Conservation (phyloP, 2,329 filamentous ascomycete genomes). For the Myriosclerotinia scirpicola region DNA sequence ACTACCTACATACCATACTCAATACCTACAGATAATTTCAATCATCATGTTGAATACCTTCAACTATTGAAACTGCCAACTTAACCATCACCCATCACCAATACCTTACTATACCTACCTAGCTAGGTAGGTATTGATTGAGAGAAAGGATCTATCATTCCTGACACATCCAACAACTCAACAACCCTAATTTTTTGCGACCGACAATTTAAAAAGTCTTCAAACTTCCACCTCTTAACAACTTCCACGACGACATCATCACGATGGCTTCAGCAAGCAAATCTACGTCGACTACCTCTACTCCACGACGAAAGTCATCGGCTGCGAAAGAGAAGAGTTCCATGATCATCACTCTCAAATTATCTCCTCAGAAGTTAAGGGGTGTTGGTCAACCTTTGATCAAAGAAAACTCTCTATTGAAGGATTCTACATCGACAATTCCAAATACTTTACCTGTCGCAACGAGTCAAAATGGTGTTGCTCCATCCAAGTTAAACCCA, state of each 20-base stretch:
- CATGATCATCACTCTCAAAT: slow-evolving; percentile 53
- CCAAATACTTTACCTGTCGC: slow-evolving; percentile 43
- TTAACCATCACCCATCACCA: background rate
- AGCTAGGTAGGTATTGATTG: background rate
- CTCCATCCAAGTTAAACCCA: slow-evolving; percentile 56
- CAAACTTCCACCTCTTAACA: background rate
- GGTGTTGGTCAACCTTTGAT: slow-evolving; percentile 46
- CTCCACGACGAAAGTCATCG: slow-evolving; percentile 36
- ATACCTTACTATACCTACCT: background rate
- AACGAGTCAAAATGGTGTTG: slow-evolving; percentile 51
- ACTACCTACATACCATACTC: background rate
- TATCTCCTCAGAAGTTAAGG: slow-evolving; percentile 52
- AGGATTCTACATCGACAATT: slow-evolving; percentile 44
- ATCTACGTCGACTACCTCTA: slow-evolving; percentile 24
- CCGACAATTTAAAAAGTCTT: slow-evolving; percentile 12
- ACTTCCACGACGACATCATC: slow-evolving; percentile 10
- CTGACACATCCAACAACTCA: slow-evolving; percentile 10
- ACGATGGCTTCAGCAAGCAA: slow-evolving; percentile 37
- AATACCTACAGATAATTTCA: slow-evolving; percentile 13
- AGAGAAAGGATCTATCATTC: background rate
- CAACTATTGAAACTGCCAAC: slow-evolving; percentile 13
- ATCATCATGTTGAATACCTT: slow-evolving; percentile 13
- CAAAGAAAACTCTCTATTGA: slow-evolving; percentile 45
- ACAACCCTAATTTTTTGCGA: slow-evolving; percentile 10
- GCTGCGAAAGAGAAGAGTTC: slow-evolving; percentile 31